Conservation (phyloP, 495 filamentous ascomycete genomes). For the Podospora pseudocomata region DNA sequence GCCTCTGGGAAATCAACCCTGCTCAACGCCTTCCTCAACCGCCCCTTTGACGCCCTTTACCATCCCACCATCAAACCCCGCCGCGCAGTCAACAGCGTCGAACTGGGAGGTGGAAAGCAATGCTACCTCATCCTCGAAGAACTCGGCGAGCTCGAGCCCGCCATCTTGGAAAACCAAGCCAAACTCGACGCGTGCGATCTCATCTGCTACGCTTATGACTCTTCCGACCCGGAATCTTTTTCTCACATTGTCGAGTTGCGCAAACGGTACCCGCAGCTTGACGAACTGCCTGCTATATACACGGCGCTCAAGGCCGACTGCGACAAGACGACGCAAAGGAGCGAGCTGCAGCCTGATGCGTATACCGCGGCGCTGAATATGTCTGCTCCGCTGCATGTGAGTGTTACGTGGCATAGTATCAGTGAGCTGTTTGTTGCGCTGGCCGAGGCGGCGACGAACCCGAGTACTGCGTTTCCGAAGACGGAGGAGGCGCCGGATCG, state of each 20-base stretch:
- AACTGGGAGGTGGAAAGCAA: conserved; percentile 92
- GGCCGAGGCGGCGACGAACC: conserved; percentile 87
- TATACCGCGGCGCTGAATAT: conserved; percentile 80
- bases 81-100: conserved; percentile 91
- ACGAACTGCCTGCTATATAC: conserved; percentile 84
- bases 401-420: conserved; percentile 85
- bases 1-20: conserved; percentile 85
- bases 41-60: conserved; percentile 81
- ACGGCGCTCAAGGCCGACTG: conserved; percentile 89
- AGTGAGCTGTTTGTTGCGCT: conserved; percentile 81
- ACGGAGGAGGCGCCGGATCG: conserved; percentile 80
- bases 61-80: conserved; percentile 92
- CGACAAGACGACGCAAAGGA: conserved; percentile 89
- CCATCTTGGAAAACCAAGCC: conserved; percentile 84
- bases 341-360: conserved; percentile 86
- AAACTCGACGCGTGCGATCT: conserved; percentile 93
- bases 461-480: conserved; percentile 81
- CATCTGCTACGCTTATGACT: conserved; percentile 94
- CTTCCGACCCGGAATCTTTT: conserved; percentile 91
- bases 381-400: conserved; percentile 86
- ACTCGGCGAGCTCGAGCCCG: conserved; percentile 90
- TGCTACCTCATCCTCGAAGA: conserved; percentile 95
- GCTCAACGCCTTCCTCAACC: conserved; percentile 84
- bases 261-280: conserved; percentile 71
- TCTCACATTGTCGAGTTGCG: conserved; percentile 82